A percentile compares a stretch with the other conserved stretches of the same genome.
phyloP scores from a whole-genome alignment of 345 rosid genomes.

The Populus davidiana region DNA sequence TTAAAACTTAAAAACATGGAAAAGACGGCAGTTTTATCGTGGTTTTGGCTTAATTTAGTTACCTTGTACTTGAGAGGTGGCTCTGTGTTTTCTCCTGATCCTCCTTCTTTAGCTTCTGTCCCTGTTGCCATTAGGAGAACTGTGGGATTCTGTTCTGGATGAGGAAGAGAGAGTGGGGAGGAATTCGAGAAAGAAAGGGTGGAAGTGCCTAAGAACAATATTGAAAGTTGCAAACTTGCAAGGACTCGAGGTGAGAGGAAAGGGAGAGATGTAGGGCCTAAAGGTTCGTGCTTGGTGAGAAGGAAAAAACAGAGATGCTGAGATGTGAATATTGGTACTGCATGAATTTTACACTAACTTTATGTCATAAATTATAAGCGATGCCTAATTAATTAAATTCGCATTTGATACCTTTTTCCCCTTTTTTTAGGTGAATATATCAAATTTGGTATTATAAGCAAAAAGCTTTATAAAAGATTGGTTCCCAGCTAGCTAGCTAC shows the following conservation, averaged over 20 bases:
- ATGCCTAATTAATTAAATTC: slow-evolving; percentile 1
- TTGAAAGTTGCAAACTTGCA: background rate
- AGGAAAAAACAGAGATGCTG: slow-evolving; percentile 9
- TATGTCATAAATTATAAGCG: background rate
- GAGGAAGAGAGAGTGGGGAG: background rate
- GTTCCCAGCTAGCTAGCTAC: background rate
- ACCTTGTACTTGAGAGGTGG: slow-evolving; percentile 67
- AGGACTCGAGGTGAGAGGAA: background rate
- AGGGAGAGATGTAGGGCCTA: slow-evolving; percentile 19
- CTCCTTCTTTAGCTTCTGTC: slow-evolving; percentile 5
- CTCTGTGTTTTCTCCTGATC: slow-evolving; percentile 30
- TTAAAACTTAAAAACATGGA: too few relatives aligned
- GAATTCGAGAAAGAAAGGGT: background rate
- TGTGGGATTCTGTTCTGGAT: background rate
- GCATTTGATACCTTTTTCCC: slow-evolving; percentile 10
- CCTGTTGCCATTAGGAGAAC: slow-evolving; percentile 42
- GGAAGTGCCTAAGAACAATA: slow-evolving; percentile 12
- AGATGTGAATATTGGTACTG: background rate
- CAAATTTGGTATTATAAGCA: background rate
- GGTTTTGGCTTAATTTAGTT: background rate
- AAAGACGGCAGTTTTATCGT: background rate
- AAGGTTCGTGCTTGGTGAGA: slow-evolving; percentile 20
- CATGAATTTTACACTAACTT: background rate
- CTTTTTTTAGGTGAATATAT: background rate
- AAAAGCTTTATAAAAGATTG: background rate